phyloP scores from a whole-genome alignment of 208 protist genomes.

The Trichomonas gallinae region DNA sequence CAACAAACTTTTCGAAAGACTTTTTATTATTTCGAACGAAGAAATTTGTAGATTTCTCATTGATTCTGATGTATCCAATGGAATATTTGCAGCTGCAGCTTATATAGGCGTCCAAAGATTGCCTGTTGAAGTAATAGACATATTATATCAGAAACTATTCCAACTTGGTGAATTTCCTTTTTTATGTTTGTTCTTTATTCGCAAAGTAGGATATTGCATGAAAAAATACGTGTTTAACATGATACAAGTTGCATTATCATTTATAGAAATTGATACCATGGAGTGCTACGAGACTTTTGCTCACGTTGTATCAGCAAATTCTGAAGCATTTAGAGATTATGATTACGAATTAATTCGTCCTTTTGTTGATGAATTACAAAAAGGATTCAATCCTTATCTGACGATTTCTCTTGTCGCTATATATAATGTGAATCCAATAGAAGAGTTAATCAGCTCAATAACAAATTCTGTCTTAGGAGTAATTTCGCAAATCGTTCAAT shows the following conservation, averaged over 20 bases:
- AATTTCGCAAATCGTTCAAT: neutral
- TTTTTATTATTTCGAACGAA: neutral
- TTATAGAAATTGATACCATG: neutral
- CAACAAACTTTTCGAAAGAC: neutral
- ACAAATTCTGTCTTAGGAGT: neutral
- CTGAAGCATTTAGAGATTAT: neutral
- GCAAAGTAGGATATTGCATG: neutral
- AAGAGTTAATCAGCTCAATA: neutral
- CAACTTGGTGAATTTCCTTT: neutral
- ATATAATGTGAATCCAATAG: neutral
- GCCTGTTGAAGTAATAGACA: neutral
- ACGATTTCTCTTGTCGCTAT: neutral
- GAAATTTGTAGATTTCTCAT: neutral
- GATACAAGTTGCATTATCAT: neutral
- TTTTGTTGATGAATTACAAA: neutral
- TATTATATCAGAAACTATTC: neutral
- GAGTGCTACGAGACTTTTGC: neutral
- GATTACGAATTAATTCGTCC: neutral
- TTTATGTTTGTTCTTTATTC: neutral
- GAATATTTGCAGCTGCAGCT: neutral
- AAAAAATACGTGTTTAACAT: neutral
- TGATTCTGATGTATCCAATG: neutral
- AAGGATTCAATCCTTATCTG: neutral
- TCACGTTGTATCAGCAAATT: neutral
- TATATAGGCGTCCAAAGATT: neutral